Evolutionary conservation across 1,139 yeast genomes (phyloP).

Genomic region (Yamadazyma kanchanaburiensis): DNA sequence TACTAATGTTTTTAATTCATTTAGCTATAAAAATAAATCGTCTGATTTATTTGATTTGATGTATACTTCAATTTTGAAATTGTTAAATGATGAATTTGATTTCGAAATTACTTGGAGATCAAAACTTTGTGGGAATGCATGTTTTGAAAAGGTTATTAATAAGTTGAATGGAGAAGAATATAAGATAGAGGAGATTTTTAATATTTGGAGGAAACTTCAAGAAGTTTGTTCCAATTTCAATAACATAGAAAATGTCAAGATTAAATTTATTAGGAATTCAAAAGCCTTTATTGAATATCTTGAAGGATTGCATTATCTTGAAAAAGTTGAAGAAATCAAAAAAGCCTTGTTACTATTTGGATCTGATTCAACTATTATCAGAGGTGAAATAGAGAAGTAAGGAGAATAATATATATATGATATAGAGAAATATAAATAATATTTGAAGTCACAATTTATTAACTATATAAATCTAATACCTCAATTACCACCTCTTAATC

Average conservation of each 20-base stretch:
- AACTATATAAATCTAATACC: too few relatives aligned
- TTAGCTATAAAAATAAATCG: conserved; percentile 15
- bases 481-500: conserved; percentile 99
- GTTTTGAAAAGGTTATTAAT: conserved; percentile 15
- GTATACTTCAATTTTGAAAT: conserved; percentile 17
- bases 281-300: conserved; percentile 17
- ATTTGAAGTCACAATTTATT: too few relatives aligned
- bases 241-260: conserved; percentile 61
- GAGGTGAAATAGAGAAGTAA: conserved; percentile 21
- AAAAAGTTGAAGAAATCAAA: conserved; percentile 12
- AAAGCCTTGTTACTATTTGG: conserved; percentile 25
- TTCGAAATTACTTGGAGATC: conserved; percentile 60
- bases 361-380: conserved; percentile 30
- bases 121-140: conserved; percentile 43
- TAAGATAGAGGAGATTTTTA: conserved; percentile 12
- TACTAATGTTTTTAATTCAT: conserved; percentile 29
- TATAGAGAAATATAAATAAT: too few relatives aligned
- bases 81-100: conserved; percentile 17
- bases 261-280: conserved; percentile 41
- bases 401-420: too few relatives aligned
- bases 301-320: conserved; percentile 13
- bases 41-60: conserved; percentile 23
- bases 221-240: conserved; percentile 36
- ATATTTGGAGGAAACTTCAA: conserved; percentile 23
- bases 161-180: conserved; percentile 10